Evolutionary conservation across 139 green algal genomes (phyloP), one percentile per base, ranked within the genome.

Genomic region (Volvox africanus): DNA sequence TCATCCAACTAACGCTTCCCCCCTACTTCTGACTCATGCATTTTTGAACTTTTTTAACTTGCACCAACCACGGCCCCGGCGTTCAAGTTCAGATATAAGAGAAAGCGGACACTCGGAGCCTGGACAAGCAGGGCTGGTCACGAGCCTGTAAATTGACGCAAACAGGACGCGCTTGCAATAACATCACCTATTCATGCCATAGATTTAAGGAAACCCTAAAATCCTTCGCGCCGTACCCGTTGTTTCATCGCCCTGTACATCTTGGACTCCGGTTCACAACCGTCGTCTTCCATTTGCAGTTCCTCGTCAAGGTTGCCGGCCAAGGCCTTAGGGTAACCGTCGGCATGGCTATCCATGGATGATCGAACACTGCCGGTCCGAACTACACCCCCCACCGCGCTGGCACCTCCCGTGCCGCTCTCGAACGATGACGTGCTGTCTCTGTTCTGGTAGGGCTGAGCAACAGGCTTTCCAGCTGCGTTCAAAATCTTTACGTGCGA

Each of bases 241-340:
- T 91, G 87, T 35, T 86, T 86, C 32, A 86, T 33, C 26, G 76
- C 30, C 20, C 87, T 61, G 76, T 86, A 91, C 87, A 91, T 78
- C 76, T 91, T 91, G 22, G 87, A 86, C 32, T 91, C 76, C 0
- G 87, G 87, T n/a, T 85, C 73, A 12, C 36, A 16, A 0, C 71
- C 76, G 32, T 26, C 35, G 1, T 83, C 73, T 13, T 62, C 26
- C 30, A n/a, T 22, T 32, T 65, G 32, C 9, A 76, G 50, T 22
- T 84, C n/a, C 30, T 90, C 73, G 0, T 73, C 21, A 55, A 35
- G 33, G 78, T 20, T 67, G 35, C 65, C 11, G 24, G 21, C 21
- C 65, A 73, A 28, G 65, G 65, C 65, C 2, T 73, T 73, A 24
- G 21, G 21, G 65, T 30, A 9, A 28, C 65, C 65, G 65, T 73